Conservation (phyloP, 176 grass and related monocot genomes). For the Cymbopogon citratus region DNA sequence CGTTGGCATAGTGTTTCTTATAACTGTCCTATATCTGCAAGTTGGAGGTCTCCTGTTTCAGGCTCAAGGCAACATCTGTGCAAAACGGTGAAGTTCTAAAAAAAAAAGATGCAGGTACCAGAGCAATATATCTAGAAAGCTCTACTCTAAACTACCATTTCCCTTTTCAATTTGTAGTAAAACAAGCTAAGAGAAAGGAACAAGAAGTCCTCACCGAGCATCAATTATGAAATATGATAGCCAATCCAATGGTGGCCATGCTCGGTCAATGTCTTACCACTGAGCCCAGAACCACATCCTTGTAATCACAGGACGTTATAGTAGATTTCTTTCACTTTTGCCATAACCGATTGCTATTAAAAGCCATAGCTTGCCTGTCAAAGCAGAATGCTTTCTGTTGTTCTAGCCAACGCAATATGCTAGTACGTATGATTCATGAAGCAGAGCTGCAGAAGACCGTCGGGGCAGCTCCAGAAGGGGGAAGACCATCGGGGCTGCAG, state of each 20-base stretch:
- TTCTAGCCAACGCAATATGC: background rate
- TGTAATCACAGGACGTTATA: background rate
- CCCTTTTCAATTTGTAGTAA: background rate
- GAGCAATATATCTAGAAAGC: too few species aligned
- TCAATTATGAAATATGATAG: constrained; percentile 83
- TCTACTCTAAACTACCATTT: too few species aligned
- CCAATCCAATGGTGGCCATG: constrained; percentile 91
- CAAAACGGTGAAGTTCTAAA: too few species aligned
- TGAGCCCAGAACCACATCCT: constrained; percentile 43
- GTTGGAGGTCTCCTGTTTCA: too few species aligned
- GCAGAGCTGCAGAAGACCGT: background rate
- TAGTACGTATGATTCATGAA: background rate
- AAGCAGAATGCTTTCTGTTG: background rate
- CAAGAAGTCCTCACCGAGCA: constrained; percentile 53
- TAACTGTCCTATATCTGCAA: too few species aligned
- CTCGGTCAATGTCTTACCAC: constrained; percentile 59
- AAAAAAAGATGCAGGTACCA: too few species aligned
- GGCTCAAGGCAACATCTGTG: too few species aligned
- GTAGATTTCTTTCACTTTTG: background rate
- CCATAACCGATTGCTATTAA: background rate
- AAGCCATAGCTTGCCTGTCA: background rate
- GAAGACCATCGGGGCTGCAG: too few species aligned
- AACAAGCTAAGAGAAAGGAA: background rate
- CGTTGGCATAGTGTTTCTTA: too few species aligned
- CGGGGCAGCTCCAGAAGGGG: too few species aligned